Conservation (phyloP, 371 early-diverging fungal species). For the Lichtheimia ornata region DNA sequence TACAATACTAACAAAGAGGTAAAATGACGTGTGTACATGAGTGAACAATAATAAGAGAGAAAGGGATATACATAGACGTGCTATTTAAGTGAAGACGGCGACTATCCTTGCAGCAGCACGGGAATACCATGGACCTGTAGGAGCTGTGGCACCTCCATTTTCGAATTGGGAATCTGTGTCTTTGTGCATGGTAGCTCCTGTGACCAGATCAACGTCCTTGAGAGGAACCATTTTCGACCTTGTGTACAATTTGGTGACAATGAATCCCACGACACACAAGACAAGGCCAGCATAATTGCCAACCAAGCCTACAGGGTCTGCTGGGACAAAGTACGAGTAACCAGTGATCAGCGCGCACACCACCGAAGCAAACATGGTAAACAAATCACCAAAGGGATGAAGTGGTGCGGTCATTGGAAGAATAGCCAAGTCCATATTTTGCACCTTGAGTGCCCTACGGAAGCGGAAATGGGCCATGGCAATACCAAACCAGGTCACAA, state of each 20-base stretch:
- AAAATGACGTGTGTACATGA: no score
- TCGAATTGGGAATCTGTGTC: not conserved
- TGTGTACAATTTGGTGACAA: slow-evolving; percentile 35
- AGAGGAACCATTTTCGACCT: slow-evolving; percentile 41
- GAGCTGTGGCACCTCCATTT: not conserved
- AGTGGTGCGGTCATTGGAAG: slow-evolving; percentile 71
- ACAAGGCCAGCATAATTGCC: slow-evolving; percentile 34
- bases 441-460: slow-evolving; percentile 72
- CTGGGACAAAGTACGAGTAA: slow-evolving; percentile 42
- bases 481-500: slow-evolving; percentile 76
- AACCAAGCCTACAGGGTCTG: slow-evolving; percentile 25
- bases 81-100: not conserved
- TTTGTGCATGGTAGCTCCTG: slow-evolving; percentile 26
- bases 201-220: slow-evolving; percentile 35
- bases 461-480: slow-evolving; percentile 77
- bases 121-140: slow-evolving; percentile 2
- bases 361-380: slow-evolving; percentile 52
- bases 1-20: no score
- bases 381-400: slow-evolving; percentile 71
- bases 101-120: not conserved
- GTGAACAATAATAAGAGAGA: no score
- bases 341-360: slow-evolving; percentile 34
- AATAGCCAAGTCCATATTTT: slow-evolving; percentile 61
- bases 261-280: slow-evolving; percentile 23
- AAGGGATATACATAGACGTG: no score